phyloP scores from a whole-genome alignment of 371 early-diverging fungal genomes.

The Gilbertella persicaria region DNA sequence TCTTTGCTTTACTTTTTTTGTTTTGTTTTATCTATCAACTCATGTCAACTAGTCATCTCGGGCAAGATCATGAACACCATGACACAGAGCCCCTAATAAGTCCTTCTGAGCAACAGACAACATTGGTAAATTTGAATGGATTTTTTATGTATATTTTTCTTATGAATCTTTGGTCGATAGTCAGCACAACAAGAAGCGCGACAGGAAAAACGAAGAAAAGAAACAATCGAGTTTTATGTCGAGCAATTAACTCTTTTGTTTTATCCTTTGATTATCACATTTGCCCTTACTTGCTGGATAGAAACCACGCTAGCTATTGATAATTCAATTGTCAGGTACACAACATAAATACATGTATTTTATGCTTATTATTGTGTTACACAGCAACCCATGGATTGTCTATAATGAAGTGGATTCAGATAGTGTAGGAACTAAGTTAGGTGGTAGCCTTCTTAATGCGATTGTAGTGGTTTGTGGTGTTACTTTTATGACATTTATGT shows the following conservation, averaged over 20 bases:
- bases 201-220: constrained; percentile 9
- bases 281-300: constrained; percentile 23
- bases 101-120: not conserved
- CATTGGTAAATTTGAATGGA: not conserved
- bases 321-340: constrained; percentile 8
- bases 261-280: constrained; percentile 23
- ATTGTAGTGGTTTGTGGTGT: constrained; percentile 16
- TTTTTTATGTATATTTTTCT: not conserved
- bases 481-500: constrained; percentile 17
- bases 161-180: not conserved
- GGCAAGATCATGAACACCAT: not conserved
- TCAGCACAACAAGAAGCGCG: not conserved
- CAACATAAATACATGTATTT: too few relatives aligned
- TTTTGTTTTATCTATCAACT: not conserved
- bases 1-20: not conserved
- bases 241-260: constrained; percentile 23
- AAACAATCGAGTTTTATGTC: constrained; percentile 17
- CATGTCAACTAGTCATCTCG: not conserved
- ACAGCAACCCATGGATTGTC: constrained; percentile 18
- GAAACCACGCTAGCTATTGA: constrained; percentile 17
- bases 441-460: constrained; percentile 23
- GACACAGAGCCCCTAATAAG: not conserved
- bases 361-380: not conserved
- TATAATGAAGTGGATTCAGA: constrained; percentile 19
- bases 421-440: constrained; percentile 11